Percentiles rank a stretch among this genome's conserved stretches.
Evolutionary conservation across 768 basidiomycete genomes (phyloP).

Genomic region (Suillus variegatus): DNA sequence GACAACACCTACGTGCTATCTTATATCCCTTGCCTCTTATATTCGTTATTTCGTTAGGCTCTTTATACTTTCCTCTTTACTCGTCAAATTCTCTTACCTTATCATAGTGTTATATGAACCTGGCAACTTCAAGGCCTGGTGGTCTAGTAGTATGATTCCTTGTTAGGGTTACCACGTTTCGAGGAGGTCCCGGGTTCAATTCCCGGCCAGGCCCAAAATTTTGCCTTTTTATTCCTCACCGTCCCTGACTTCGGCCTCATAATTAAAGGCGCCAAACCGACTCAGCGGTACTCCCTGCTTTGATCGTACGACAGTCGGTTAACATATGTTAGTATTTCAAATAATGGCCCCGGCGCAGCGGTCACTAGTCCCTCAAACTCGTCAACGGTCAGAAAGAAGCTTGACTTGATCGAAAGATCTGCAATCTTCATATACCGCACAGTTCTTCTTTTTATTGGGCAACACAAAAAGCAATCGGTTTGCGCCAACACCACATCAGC

Average conservation of each 20-base stretch:
- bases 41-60: neutral
- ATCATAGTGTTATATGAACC: neutral
- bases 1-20: too few species aligned
- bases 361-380: neutral
- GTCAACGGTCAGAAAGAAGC: too few species aligned
- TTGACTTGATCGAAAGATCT: neutral
- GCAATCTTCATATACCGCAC: neutral
- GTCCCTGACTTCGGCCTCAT: too few species aligned
- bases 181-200: constrained; percentile 84
- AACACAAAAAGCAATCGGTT: neutral
- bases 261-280: constrained; percentile 1
- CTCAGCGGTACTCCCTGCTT: neutral
- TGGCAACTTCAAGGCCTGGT: constrained; percentile 30
- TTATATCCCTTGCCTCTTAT: constrained; percentile 2
- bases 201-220: constrained; percentile 64
- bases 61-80: neutral
- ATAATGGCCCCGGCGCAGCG: neutral
- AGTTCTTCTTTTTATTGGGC: neutral
- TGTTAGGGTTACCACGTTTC: constrained; percentile 39
- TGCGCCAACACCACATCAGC: neutral
- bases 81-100: neutral
- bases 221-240: constrained; percentile 1
- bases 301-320: neutral
- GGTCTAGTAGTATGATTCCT: constrained; percentile 45
- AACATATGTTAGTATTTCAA: neutral